Evolutionary conservation across 257 asterid species (phyloP), one percentile per base, ranked within the genome.

Genomic region (Leonotis leonurus): DNA sequence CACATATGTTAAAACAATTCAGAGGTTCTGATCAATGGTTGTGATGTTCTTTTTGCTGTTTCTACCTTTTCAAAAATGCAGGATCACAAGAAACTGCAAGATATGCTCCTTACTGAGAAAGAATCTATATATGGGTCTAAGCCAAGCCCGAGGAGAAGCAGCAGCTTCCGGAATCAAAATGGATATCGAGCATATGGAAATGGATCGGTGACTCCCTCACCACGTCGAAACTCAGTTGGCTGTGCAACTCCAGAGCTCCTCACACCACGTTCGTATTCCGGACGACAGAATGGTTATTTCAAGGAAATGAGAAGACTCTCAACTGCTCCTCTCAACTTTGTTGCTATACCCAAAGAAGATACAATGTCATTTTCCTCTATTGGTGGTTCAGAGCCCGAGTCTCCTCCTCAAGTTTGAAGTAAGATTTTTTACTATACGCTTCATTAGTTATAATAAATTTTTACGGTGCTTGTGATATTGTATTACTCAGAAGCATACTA

Each of bases 1-100:
- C n/a, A n/a, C n/a, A n/a, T n/a, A n/a, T n/a, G n/a, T n/a, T n/a
- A n/a, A n/a, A n/a, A n/a, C 20, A 0, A 17, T 17, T 8, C 17
- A 24, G 54, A 17, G 33, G 20, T 52, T 27, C n/a, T 41, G n/a
- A 40, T 21, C 3, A 2, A 10, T 46, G 32, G 27, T 27, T 25
- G 46, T 71, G 65, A 57, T 43, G 6, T 59, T 64, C 6, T 5
- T 25, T 78, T 8, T 64, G 54, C 58, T 30, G 27, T 30, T 55
- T 52, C 51, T 14, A 7, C 54, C 35, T 57, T 57, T 53, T 54
- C 37, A 24, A n/a, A 7, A 60, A 32, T 46, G 49, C 70, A 92
- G 99, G 99, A 86, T 63, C 89, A 89, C 59, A 92, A 92, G 88
- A 92, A 89, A 72, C 81, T 86, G 25, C 95, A 81, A 35, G 97